Evolutionary conservation across 2,329 filamentous ascomycete genomes (phyloP), one percentile per base, ranked within the genome.

Genomic region (Scytalidium lignicola): DNA sequence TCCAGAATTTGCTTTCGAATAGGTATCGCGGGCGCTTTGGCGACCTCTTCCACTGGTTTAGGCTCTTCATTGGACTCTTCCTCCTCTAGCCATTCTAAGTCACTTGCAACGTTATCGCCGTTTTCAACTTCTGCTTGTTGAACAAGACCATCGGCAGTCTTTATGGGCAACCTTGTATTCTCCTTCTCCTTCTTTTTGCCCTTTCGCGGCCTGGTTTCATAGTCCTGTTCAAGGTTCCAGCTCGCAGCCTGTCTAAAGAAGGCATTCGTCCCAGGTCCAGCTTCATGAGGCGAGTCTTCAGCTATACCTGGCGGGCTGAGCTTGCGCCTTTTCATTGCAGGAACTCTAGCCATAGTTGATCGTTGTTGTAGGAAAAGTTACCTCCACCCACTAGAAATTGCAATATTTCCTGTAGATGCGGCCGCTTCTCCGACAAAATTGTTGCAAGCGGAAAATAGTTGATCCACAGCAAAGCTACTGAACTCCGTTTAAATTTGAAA

Each of bases 151-250:
- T 92, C 87, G 0, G 82, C 78, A 0, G 89, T 95, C 70, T 93
- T 95, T 55, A 96, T 90, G 0, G 91, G 91, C 29, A 99, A 74
- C 59, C 85, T 81, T 32, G 81, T 89, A 64, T 74, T 85, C 64
- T 91, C 87, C 43, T 65, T 62, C 49, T 79, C 77, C 66, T 90
- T 88, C 67, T 86, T 89, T 63, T 82, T 85, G 29, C 78, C 70
- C 66, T 93, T 93, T 59, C 88, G 79, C 43, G 87, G 83, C 58
- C 83, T 82, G 53, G 80, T 80, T 68, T 95, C 90, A 74, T 96
- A 97, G 67, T 89, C 86, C 64, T 95, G 87, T 72, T 96, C 93
- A 44, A 96, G 78, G 62, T 96, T 83, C 90, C 92, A 97, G 68
- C 83, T 85, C 51, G 88, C 77, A 5, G 87, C 89, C 61, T 81